Evolutionary conservation across 768 basidiomycete genomes (phyloP).

Genomic region (Mycena rebaudengoi): DNA sequence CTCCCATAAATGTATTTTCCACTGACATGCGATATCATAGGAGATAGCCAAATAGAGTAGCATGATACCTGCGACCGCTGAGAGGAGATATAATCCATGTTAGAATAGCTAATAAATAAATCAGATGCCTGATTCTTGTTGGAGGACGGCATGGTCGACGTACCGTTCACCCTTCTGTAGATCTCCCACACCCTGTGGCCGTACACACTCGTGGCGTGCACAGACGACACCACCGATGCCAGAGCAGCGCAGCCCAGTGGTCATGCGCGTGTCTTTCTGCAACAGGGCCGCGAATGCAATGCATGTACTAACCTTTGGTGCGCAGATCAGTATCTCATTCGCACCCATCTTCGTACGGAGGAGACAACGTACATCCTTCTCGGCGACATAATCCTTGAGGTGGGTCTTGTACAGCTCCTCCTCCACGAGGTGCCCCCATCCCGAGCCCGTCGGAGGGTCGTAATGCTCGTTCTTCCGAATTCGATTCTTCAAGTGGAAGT

Average conservation of each 20-base stretch:
- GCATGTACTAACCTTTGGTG: slow-evolving; percentile 24
- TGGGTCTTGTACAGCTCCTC: slow-evolving; percentile 4
- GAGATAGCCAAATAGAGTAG: slow-evolving; percentile 3
- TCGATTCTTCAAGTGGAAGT: slow-evolving; percentile 29
- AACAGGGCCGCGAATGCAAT: slow-evolving; percentile 18
- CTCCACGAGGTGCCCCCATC: slow-evolving; percentile 24
- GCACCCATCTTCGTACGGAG: not conserved
- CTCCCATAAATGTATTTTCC: not conserved
- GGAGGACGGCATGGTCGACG: not conserved
- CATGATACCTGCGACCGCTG: not conserved
- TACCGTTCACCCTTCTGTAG: no score
- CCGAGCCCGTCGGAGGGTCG: slow-evolving; percentile 23
- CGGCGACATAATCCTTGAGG: not conserved
- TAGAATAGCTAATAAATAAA: slow-evolving; percentile 25
- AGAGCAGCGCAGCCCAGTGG: no score
- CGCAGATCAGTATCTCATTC: not conserved
- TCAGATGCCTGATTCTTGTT: not conserved
- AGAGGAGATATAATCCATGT: slow-evolving; percentile 34
- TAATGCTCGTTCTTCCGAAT: slow-evolving; percentile 9
- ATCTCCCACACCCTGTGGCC: slow-evolving; percentile 25
- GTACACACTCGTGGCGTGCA: slow-evolving; percentile 20
- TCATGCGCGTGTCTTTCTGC: no score
- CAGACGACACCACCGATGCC: slow-evolving; percentile 20
- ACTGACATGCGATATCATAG: slow-evolving; percentile 40
- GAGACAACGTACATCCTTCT: slow-evolving; percentile 9